Base-by-base conservation (phyloP, 192 early-diverging fungal genomes). In the Martensiomyces pterosporus region DNA sequence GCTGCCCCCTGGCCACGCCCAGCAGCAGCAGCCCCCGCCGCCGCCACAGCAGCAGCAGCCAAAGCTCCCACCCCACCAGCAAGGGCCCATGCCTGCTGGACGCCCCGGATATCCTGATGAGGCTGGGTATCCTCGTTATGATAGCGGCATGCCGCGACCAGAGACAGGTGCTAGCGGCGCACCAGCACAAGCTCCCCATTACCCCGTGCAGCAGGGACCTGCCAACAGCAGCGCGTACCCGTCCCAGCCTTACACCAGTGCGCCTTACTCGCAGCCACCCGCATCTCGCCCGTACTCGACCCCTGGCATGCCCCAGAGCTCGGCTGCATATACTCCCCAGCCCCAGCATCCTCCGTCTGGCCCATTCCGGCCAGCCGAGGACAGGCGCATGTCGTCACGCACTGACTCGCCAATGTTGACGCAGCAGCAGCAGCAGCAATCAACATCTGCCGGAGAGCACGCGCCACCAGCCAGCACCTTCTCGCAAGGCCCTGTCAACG, bases 401-500 rank as follows among this genome's bases (percentile, higher is more conserved):
- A 52, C 64, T 15, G 52, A 66, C 3, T 73, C 70, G 5, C 70
- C 70, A 4, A 54, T 43, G 16, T 4, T 42, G 47, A 12, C 55
- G 10, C 70, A 61, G 35, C 69, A 61, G 26, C 59, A 38, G 3
- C 34, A 52, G 26, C 60, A 51, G 19, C 42, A 39, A 26, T 43
- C 58, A 0, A 60, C 69, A 1, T 49, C 43, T 0, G 29, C 49
- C 10, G 33, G 17, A 13, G 70, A 66, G 18, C 47, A 49, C 16
- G 6, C 41, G 15, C 9, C 42, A 16, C 1, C 37, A 10, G 17
- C 45, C 5, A 39, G 55, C 8, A 25, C 70, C 24, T 73, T 73
- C 57, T 63, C 57, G 42, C 63, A 61, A 18, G 63, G 58, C 0
- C 55, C 63, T 23, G 38, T 61, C 18, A 73, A 73, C 37, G 70